Percentiles rank a stretch among this genome's conserved stretches.
These are phyloP conservation scores for Podospora pseudocomata DNA, from an alignment of 495 filamentous ascomycete species.

Conservation along the genomic window DNA sequence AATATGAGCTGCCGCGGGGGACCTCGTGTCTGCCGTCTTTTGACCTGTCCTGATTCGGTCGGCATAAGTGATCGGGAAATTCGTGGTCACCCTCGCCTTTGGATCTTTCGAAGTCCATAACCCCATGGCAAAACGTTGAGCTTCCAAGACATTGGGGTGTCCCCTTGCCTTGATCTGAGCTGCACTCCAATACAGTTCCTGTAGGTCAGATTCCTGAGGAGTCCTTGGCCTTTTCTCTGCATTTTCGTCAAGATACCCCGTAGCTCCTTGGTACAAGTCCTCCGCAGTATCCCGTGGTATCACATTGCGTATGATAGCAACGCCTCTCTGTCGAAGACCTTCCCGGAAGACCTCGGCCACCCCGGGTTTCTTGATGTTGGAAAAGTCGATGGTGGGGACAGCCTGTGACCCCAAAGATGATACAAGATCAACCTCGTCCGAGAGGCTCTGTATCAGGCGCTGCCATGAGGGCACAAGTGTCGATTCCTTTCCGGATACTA, in stretches of 20 bases:
- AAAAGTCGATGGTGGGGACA: constrained; percentile 62
- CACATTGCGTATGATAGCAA: constrained; percentile 60
- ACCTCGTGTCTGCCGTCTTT: neutral
- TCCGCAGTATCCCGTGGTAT: constrained; percentile 52
- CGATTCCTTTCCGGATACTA: constrained; percentile 59
- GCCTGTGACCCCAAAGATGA: constrained; percentile 33
- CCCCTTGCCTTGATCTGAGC: constrained; percentile 69
- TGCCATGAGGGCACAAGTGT: constrained; percentile 55
- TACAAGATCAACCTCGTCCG: constrained; percentile 51
- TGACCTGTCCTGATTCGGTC: constrained; percentile 70
- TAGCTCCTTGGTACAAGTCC: constrained; percentile 48
- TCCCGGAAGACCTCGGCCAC: constrained; percentile 40
- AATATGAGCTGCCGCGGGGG: constrained; percentile 49
- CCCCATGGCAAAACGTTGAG: constrained; percentile 72
- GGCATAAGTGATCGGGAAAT: constrained; percentile 67
- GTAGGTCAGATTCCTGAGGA: constrained; percentile 57
- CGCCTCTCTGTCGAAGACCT: constrained; percentile 57
- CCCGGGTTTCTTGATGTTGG: constrained; percentile 48
- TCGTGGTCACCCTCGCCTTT: constrained; percentile 53
- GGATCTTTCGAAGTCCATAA: constrained; percentile 70
- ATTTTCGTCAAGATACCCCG: constrained; percentile 57
- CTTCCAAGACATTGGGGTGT: constrained; percentile 66
- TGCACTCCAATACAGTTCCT: constrained; percentile 81
- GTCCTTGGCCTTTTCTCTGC: constrained; percentile 40
- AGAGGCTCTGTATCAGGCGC: constrained; percentile 57